phyloP scores from a whole-genome alignment of 2,329 filamentous ascomycete species.

The Pseudophaeomoniella oleicola region DNA sequence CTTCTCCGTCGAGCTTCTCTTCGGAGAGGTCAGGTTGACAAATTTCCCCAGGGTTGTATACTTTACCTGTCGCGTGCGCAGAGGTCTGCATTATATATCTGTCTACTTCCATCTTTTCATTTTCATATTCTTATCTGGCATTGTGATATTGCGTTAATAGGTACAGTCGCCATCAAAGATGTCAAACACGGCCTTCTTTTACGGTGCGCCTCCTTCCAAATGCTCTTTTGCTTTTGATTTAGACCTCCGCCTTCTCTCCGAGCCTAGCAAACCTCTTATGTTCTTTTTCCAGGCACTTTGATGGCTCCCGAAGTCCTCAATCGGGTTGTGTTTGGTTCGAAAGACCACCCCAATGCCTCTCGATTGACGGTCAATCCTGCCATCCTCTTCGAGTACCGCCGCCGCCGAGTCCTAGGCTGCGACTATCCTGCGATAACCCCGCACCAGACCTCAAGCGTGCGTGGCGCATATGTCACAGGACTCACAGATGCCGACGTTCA shows the following conservation, averaged over 20 bases:
- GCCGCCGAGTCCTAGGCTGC: constrained; percentile 50
- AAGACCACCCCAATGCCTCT: constrained; percentile 31
- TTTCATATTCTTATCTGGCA: no score
- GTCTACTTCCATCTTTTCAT: no score
- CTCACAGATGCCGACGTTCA: constrained; percentile 62
- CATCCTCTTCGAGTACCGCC: constrained; percentile 57
- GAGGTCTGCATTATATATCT: no score
- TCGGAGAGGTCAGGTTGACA: no score
- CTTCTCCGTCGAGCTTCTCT: no score
- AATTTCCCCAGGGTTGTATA: no score
- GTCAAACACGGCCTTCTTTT: background rate
- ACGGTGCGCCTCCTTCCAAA: background rate
- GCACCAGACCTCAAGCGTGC: constrained; percentile 36
- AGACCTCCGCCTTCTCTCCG: background rate
- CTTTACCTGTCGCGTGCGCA: no score
- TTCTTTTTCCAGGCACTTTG: constrained; percentile 31
- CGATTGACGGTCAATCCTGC: constrained; percentile 57
- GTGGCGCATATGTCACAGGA: constrained; percentile 63
- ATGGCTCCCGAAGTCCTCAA: constrained; percentile 84
- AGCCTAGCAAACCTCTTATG: background rate
- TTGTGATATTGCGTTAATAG: no score
- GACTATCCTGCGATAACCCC: constrained; percentile 71
- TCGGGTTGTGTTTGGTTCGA: constrained; percentile 57
- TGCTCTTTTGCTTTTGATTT: no score
- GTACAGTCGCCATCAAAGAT: no score